These are phyloP conservation scores for Leccinellum albellum DNA, from an alignment of 768 basidiomycete genomes.

Conservation along the genomic window DNA sequence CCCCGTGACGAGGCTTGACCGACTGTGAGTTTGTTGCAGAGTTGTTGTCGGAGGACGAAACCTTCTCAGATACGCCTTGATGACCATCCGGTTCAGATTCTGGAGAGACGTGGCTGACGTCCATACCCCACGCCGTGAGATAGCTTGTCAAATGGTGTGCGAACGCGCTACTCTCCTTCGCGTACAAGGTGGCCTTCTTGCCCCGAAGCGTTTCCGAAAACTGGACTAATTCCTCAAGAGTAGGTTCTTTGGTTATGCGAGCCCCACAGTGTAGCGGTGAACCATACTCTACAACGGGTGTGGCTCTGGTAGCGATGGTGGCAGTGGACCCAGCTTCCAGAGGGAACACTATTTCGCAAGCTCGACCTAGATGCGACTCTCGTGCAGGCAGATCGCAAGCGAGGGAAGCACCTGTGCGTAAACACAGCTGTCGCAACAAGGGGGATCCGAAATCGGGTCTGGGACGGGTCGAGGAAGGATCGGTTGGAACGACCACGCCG, in stretches of 20 bases:
- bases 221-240: slow-evolving; percentile 66
- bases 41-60: slow-evolving; percentile 6
- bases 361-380: slow-evolving; percentile 42
- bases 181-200: slow-evolving; percentile 79
- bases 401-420: slow-evolving; percentile 51
- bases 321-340: slow-evolving; percentile 58
- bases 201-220: slow-evolving; percentile 84
- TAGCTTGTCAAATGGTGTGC: slow-evolving; percentile 92
- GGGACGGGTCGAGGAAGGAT: slow-evolving; percentile 24
- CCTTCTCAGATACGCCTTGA: slow-evolving; percentile 17
- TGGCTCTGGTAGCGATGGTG: slow-evolving; percentile 35
- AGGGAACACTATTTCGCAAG: slow-evolving; percentile 62
- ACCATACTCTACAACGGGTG: slow-evolving; percentile 45
- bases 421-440: slow-evolving; percentile 58
- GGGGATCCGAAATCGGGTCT: slow-evolving; percentile 45
- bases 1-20: slow-evolving; percentile 24
- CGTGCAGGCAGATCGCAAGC: slow-evolving; percentile 40
- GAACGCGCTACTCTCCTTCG: slow-evolving; percentile 82
- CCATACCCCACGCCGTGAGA: slow-evolving; percentile 93
- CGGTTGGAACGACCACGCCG: slow-evolving; percentile 9
- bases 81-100: slow-evolving; percentile 50
- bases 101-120: slow-evolving; percentile 74
- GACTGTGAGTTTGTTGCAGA: slow-evolving; percentile 3
- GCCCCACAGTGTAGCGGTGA: slow-evolving; percentile 47
- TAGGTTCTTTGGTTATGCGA: slow-evolving; percentile 64